Evolutionary conservation across 345 rosid species (phyloP).

Genomic region (Mallotus nudiflorus): DNA sequence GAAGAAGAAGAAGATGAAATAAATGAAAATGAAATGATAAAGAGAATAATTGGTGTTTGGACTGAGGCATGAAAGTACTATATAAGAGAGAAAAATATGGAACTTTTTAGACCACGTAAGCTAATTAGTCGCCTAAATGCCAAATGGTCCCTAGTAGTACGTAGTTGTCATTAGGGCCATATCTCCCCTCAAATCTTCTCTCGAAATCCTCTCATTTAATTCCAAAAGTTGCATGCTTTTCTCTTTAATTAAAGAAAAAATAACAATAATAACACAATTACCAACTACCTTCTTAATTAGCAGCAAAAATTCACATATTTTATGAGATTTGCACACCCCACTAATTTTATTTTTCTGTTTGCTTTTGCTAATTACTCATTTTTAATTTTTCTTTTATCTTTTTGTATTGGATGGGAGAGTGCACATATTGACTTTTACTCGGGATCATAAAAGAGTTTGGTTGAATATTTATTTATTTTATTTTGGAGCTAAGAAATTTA

Average conservation of each 20-base stretch:
- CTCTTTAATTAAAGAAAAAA: neutral
- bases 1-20: too few relatives aligned
- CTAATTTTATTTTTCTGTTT: too few relatives aligned
- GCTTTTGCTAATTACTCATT: too few relatives aligned
- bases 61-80: too few relatives aligned
- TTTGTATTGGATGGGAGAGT: too few relatives aligned
- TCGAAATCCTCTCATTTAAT: constrained; percentile 40
- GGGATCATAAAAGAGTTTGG: too few relatives aligned
- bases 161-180: constrained; percentile 23
- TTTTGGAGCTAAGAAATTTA: too few relatives aligned
- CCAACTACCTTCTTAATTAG: neutral
- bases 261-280: neutral
- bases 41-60: neutral
- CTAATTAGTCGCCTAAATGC: neutral
- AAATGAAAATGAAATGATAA: neutral
- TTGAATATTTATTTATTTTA: too few relatives aligned
- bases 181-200: constrained; percentile 47
- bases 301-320: neutral
- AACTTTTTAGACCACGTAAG: neutral
- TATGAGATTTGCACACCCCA: neutral
- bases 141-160: constrained; percentile 13
- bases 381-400: too few relatives aligned
- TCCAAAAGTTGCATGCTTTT: constrained; percentile 31
- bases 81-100: neutral
- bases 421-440: too few relatives aligned